Conservation (phyloP, 257 asterid genomes). For the Ligustrum vulgare region DNA sequence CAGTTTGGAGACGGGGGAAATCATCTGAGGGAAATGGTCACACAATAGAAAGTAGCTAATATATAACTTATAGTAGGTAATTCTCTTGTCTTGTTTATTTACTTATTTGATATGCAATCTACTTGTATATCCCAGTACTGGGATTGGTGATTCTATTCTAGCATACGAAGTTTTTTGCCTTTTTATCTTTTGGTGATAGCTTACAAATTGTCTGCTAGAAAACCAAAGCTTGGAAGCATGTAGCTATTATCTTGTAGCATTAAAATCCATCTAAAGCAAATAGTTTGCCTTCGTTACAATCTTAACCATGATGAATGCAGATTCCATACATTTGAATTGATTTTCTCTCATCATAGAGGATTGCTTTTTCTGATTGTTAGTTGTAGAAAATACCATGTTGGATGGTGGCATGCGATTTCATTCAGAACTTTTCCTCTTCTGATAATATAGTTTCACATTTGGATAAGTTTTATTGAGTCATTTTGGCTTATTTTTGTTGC, state of each 20-base stretch:
- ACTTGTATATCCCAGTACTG: neutral
- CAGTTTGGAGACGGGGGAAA: slow-evolving; percentile 85
- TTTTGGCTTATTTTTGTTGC: neutral
- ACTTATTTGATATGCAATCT: neutral
- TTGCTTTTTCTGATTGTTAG: neutral
- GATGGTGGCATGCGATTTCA: neutral
- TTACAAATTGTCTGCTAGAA: neutral
- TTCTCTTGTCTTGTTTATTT: neutral
- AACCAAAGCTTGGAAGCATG: neutral
- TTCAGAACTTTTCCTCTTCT: neutral
- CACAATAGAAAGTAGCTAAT: slow-evolving; percentile 15
- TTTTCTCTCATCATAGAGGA: neutral
- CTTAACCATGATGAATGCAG: neutral
- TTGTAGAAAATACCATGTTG: neutral
- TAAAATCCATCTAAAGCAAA: neutral
- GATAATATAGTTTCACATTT: neutral
- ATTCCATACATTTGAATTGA: neutral
- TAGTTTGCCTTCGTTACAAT: neutral
- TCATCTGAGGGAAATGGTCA: slow-evolving; percentile 27
- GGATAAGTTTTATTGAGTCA: neutral
- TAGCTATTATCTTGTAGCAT: neutral
- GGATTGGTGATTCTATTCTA: neutral
- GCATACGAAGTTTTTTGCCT: neutral
- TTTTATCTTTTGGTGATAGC: neutral
- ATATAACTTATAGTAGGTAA: neutral